Evolutionary conservation across 1,284 basidiomycete genomes (phyloP).

Genomic region (Anthracocystis panici-leucophaei): DNA sequence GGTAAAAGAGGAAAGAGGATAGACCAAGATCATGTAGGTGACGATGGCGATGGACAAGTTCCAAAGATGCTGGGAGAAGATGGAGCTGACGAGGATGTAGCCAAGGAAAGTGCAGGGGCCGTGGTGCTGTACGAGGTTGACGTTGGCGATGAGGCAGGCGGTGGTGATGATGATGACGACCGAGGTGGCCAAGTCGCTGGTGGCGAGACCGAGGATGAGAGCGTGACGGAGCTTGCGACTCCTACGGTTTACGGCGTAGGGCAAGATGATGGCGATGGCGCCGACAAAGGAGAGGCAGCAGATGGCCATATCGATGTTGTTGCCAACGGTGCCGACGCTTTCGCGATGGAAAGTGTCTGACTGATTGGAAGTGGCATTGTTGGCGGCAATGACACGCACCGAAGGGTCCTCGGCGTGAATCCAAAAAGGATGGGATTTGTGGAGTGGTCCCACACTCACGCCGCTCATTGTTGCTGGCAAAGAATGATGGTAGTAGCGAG

Average conservation of each 20-base stretch:
- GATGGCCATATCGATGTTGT: slow-evolving; percentile 61
- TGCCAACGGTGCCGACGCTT: slow-evolving; percentile 43
- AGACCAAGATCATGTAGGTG: slow-evolving; percentile 65
- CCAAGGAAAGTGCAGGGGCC: slow-evolving; percentile 56
- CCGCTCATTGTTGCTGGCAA: slow-evolving; percentile 4
- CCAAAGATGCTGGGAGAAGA: slow-evolving; percentile 64
- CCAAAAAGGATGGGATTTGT: slow-evolving; percentile 8
- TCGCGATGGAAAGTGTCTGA: slow-evolving; percentile 39
- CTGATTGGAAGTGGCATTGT: slow-evolving; percentile 26
- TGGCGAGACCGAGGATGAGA: slow-evolving; percentile 62
- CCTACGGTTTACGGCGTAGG: slow-evolving; percentile 48
- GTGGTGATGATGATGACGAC: slow-evolving; percentile 56
- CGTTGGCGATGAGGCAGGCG: slow-evolving; percentile 42
- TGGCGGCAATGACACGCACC: slow-evolving; percentile 16
- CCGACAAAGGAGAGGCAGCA: slow-evolving; percentile 57
- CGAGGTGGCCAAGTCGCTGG: slow-evolving; percentile 55
- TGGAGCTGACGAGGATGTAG: slow-evolving; percentile 48
- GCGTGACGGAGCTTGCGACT: slow-evolving; percentile 60
- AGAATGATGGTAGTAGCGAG: neutral
- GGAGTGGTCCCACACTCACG: slow-evolving; percentile 1
- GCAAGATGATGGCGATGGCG: slow-evolving; percentile 57
- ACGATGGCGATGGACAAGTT: slow-evolving; percentile 60
- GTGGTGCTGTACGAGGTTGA: slow-evolving; percentile 38
- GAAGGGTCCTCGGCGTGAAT: slow-evolving; percentile 28
- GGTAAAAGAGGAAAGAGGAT: slow-evolving; percentile 55